Base-by-base conservation (phyloP, 495 filamentous ascomycete genomes). In the Extremus antarcticus region DNA sequence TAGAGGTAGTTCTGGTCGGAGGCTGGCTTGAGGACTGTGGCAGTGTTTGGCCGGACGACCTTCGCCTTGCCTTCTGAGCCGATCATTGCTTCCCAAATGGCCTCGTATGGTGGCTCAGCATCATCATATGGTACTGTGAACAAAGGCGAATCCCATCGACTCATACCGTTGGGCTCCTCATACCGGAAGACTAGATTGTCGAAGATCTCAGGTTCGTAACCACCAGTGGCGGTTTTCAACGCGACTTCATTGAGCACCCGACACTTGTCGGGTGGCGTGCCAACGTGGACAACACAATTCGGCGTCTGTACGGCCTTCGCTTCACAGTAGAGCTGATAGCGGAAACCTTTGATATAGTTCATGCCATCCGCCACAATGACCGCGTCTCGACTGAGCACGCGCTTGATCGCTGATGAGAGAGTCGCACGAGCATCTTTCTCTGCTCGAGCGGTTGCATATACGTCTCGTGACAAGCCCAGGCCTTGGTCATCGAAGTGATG, bases 321-420 rank as follows among this genome's bases (percentile, higher is more conserved):
- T 70, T 96, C 92, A 68, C 92, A 96, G 73, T 83, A 90, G 1
- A 98, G 76, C 73, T 98, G 92, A 68, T 98, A 98, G 41, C 92
- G 77, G 76, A 86, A 96, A 21, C 92, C 92, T 70, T 98, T 98
- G 71, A 98, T 98, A 71, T 97, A 97, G 65, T 97, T 96, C 65
- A 90, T 78, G 7, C 85, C 86, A 69, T 95, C 90, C 7, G 90
- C 78, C 45, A 98, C 81, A 54, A 97, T 89, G 55, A 98, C 83
- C 61, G 86, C 87, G 60, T 89, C 83, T 24, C 78, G 78, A 19
- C 78, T 79, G 24, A 98, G 76, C 38, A 78, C 76, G 38, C 92
- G 80, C 74, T 95, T 96, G 25, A 94, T 81, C 41, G 90, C 87
- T 24, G 83, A 86, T 66, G 86, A 92, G 29, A 86, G 78, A 13